phyloP scores from a whole-genome alignment of 495 filamentous ascomycete genomes.

The Neurospora sp. region DNA sequence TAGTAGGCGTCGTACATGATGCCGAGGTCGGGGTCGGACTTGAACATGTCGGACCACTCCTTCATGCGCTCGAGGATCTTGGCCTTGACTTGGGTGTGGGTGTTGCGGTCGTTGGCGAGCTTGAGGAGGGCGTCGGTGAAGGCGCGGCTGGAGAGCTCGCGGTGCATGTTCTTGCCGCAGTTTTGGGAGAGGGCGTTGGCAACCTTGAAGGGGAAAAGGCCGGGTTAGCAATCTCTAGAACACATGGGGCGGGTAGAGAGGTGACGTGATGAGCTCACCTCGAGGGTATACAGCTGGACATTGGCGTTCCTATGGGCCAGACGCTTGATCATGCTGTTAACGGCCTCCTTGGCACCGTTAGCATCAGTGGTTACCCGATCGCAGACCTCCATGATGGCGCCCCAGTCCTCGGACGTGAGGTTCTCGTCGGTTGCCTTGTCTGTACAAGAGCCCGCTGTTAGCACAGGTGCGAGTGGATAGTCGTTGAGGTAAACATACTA shows the following conservation, averaged over 20 bases:
- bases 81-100: slow-evolving; percentile 89
- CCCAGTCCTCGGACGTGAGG: slow-evolving; percentile 96
- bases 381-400: slow-evolving; percentile 96
- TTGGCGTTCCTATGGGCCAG: slow-evolving; percentile 96
- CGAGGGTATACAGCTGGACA: slow-evolving; percentile 96
- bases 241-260: background rate
- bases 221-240: background rate
- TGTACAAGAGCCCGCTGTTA: slow-evolving; percentile 25
- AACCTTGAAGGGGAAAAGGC: slow-evolving; percentile 37
- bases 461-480: background rate
- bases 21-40: slow-evolving; percentile 79
- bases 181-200: slow-evolving; percentile 93
- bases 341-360: slow-evolving; percentile 76
- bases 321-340: slow-evolving; percentile 90
- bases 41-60: slow-evolving; percentile 93
- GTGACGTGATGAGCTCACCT: slow-evolving; percentile 43
- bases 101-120: slow-evolving; percentile 87
- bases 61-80: slow-evolving; percentile 96
- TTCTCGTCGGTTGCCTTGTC: slow-evolving; percentile 99
- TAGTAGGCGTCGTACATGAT: slow-evolving; percentile 96
- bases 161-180: slow-evolving; percentile 83
- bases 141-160: slow-evolving; percentile 84
- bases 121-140: slow-evolving; percentile 93
- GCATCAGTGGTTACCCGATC: slow-evolving; percentile 62
- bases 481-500: slow-evolving; percentile 24